Evolutionary conservation across 495 filamentous ascomycete genomes (phyloP).

Genomic region (Annulohypoxylon stygium): DNA sequence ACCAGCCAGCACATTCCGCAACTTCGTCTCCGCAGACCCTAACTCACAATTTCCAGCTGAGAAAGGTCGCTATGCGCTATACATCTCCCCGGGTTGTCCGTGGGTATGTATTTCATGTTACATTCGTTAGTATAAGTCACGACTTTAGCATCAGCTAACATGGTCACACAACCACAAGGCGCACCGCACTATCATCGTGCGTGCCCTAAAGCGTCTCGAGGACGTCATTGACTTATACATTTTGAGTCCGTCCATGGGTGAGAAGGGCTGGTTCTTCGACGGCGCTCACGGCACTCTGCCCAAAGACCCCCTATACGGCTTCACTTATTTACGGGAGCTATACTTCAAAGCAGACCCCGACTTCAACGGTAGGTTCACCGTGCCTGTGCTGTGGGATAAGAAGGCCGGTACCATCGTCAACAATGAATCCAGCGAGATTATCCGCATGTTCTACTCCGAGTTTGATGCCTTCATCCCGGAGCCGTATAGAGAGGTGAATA

Average conservation of each 20-base stretch:
- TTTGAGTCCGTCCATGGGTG: conserved; percentile 64
- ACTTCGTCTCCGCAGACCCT: conserved; percentile 62
- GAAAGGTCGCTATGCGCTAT: conserved; percentile 76
- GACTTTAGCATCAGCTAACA: conserved; percentile 12
- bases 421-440: conserved; percentile 84
- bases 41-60: conserved; percentile 71
- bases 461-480: conserved; percentile 80
- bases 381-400: conserved; percentile 80
- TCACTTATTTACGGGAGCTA: conserved; percentile 71
- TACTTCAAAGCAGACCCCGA: conserved; percentile 73
- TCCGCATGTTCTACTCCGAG: conserved; percentile 73
- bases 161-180: conserved; percentile 54
- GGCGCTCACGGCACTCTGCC: conserved; percentile 63
- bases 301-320: conserved; percentile 74
- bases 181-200: conserved; percentile 74
- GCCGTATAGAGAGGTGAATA: conserved; percentile 69
- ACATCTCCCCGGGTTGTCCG: conserved; percentile 74
- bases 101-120: conserved; percentile 60
- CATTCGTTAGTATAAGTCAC: background rate
- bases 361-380: conserved; percentile 76
- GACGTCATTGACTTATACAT: conserved; percentile 70
- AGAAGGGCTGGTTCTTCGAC: conserved; percentile 77
- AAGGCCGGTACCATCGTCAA: conserved; percentile 75
- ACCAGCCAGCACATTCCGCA: conserved; percentile 63
- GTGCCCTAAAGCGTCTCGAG: conserved; percentile 74